phyloP scores from a whole-genome alignment of 1,139 yeast species.

The Pichia sp. region DNA sequence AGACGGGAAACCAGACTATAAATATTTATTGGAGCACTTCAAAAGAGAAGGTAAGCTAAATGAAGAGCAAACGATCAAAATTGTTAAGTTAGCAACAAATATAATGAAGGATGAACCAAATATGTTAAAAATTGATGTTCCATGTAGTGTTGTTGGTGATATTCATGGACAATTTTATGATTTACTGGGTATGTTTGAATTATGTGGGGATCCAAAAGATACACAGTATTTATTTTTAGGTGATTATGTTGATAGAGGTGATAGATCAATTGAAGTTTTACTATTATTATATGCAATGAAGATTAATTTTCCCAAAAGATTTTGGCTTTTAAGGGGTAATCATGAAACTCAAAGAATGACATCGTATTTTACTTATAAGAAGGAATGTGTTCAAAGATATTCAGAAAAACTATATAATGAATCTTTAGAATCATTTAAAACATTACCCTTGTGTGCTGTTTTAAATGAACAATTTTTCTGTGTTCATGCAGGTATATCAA shows the following conservation, averaged over 20 bases:
- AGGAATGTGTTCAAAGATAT: conserved; percentile 88
- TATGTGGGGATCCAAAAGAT: conserved; percentile 80
- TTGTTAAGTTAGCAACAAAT: conserved; percentile 58
- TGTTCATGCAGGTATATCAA: conserved; percentile 91
- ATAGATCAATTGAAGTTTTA: conserved; percentile 96
- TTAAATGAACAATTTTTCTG: conserved; percentile 73
- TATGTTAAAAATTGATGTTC: conserved; percentile 75
- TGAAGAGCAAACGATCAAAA: conserved; percentile 64
- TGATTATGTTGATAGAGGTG: conserved; percentile 95
- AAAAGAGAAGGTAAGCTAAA: conserved; percentile 72
- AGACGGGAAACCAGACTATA: conserved; percentile 64
- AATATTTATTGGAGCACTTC: conserved; percentile 69
- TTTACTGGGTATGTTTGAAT: conserved; percentile 82
- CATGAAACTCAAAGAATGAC: conserved; percentile 97
- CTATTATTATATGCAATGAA: conserved; percentile 73
- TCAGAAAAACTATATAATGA: conserved; percentile 69
- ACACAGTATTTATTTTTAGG: conserved; percentile 87
- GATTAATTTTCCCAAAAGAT: conserved; percentile 60
- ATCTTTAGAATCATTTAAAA: conserved; percentile 77
- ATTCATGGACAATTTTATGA: conserved; percentile 95
- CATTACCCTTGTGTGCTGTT: conserved; percentile 78
- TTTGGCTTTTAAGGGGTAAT: conserved; percentile 84
- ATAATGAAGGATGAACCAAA: conserved; percentile 71
- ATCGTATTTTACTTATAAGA: conserved; percentile 90
- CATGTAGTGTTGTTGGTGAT: conserved; percentile 94